Base-by-base conservation (phyloP, 805 yeast genomes). In the Nakazawaea siamensis region DNA sequence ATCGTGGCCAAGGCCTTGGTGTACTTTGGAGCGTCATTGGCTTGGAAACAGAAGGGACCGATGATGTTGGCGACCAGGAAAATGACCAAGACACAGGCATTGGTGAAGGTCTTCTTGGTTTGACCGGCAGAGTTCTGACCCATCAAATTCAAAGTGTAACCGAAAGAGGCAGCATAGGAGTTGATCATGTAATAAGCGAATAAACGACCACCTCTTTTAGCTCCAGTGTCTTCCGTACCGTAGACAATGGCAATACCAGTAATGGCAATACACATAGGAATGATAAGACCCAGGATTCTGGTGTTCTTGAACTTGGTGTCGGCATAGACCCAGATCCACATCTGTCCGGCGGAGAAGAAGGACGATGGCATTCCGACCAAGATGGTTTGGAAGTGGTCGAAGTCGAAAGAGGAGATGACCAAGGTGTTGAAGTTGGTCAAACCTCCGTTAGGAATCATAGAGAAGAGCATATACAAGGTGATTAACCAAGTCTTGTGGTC, bases 61-160 rank as follows among this genome's bases (percentile, higher is more conserved):
- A 62, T 56, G 37, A 69, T 52, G 46, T 73, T 73, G 13, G 78
- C 79, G n/a, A 61, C 68, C 44, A 74, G 68, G 50, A 65, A 70
- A 12, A 63, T 65, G 25, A 70, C 47, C 29, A 71, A 57, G 34
- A 58, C 45, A 24, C 64, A 44, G 12, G 73, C 70, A 44, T 62
- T 67, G 11, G 60, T 60, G 7, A 66, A 55, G 21, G 59, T 50
- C 48, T 68, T 70, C 54, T 72, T 73, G 13, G 78, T 70, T 47
- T 67, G 70, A 10, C 78, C 78, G 4, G 70, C 67, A 33, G 61
- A 54, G 41, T 70, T 66, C 27, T 48, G 41, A 30, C 57, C 55
- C 33, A 49, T 43, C 28, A 52, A 34, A 26, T 49, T 43, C 42
- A 53, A 43, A 23, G 43, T 41, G 37, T 42, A 52, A 8, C 55